Conservation (phyloP, 306 rosid genomes). For the Hippophae gyantsensis region DNA sequence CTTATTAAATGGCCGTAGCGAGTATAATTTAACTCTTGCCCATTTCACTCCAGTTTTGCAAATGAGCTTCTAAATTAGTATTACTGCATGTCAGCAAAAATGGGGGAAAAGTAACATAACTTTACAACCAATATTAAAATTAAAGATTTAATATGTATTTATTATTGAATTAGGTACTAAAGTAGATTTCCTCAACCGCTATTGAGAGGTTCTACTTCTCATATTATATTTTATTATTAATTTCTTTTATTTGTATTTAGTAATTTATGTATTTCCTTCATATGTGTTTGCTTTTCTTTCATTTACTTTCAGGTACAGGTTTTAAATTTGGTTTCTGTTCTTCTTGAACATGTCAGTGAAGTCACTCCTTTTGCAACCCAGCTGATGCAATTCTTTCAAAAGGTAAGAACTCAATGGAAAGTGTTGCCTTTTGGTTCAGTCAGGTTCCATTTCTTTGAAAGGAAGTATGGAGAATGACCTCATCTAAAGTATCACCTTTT, state of each 20-base stretch:
- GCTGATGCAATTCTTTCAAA: constrained; percentile 78
- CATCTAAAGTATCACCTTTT: no score
- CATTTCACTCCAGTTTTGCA: not conserved
- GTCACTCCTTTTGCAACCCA: constrained; percentile 65
- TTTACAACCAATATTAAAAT: no score
- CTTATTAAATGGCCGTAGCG: not conserved
- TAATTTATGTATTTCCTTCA: constrained; percentile 4
- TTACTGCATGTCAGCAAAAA: not conserved
- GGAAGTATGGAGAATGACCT: no score
- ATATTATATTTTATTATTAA: no score
- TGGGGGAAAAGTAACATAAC: no score
- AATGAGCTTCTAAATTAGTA: not conserved
- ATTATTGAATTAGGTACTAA: no score
- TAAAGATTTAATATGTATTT: no score
- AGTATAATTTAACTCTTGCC: not conserved
- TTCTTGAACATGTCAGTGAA: constrained; percentile 64
- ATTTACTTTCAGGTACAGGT: constrained; percentile 73
- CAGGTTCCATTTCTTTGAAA: no score
- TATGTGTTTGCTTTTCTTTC: constrained; percentile 19
- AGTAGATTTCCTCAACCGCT: no score
- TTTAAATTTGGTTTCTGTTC: constrained; percentile 72
- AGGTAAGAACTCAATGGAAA: constrained; percentile 36
- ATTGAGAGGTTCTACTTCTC: no score
- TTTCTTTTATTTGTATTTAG: no score
- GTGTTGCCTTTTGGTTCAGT: no score